Conservation (phyloP, 768 basidiomycete species). For the Thelephora aurantiotincta region DNA sequence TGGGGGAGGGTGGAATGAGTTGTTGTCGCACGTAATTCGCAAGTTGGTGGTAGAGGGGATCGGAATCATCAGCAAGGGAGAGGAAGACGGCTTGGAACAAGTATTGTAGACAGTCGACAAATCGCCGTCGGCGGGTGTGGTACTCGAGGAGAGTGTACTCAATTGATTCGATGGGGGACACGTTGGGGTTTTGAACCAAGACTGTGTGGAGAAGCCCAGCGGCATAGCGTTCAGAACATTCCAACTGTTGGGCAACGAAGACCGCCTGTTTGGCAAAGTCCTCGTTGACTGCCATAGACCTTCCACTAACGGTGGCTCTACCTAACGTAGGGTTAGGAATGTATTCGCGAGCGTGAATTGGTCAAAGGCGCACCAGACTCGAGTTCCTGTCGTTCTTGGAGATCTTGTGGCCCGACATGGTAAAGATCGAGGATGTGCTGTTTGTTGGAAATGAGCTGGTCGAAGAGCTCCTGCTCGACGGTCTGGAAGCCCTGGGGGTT, state of each 20-base stretch:
- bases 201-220: conserved; percentile 55
- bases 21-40: conserved; percentile 40
- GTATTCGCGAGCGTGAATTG: not conserved
- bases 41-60: conserved; percentile 36
- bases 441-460: conserved; percentile 57
- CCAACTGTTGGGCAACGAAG: conserved; percentile 70
- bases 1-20: conserved; percentile 27
- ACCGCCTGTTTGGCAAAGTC: conserved; percentile 69
- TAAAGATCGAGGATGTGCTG: conserved; percentile 47
- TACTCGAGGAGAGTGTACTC: conserved; percentile 56
- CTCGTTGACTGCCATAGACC: conserved; percentile 55
- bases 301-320: conserved; percentile 47
- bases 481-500: conserved; percentile 28
- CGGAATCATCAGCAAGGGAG: conserved; percentile 28
- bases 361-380: conserved; percentile 35
- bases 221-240: conserved; percentile 69
- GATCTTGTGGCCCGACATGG: conserved; percentile 46
- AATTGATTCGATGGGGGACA: conserved; percentile 37
- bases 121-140: conserved; percentile 53
- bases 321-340: conserved; percentile 27
- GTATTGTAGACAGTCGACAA: conserved; percentile 56
- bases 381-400: conserved; percentile 56
- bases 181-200: conserved; percentile 51
- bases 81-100: conserved; percentile 52
- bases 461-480: conserved; percentile 63